Conservation (phyloP, 2,329 filamentous ascomycete species). For the Neofusicoccum laricinum region DNA sequence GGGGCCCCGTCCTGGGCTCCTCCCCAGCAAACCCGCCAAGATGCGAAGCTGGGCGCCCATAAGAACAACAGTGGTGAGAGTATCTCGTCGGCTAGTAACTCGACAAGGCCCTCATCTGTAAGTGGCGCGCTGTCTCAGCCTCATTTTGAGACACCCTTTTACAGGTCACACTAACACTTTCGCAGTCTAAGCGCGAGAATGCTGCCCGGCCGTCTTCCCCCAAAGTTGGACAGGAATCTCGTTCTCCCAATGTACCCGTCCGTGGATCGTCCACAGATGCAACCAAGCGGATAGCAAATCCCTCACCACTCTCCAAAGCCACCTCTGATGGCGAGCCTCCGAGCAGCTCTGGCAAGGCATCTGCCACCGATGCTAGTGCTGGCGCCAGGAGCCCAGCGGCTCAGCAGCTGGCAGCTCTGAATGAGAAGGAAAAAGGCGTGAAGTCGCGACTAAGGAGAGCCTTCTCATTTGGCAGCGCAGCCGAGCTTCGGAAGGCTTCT, state of each 20-base stretch:
- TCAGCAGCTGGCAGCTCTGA: slow-evolving; percentile 82
- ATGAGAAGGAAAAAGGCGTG: slow-evolving; percentile 77
- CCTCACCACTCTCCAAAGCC: slow-evolving; percentile 48
- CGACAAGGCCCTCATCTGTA: slow-evolving; percentile 33
- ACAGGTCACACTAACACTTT: not conserved
- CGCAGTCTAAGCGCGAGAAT: slow-evolving; percentile 13
- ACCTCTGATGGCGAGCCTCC: slow-evolving; percentile 32
- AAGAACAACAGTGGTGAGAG: slow-evolving; percentile 37
- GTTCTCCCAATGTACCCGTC: slow-evolving; percentile 26
- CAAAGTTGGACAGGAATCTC: slow-evolving; percentile 1
- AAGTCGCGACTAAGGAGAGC: slow-evolving; percentile 86
- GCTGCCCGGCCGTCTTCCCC: slow-evolving; percentile 7
- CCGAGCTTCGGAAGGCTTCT: slow-evolving; percentile 77
- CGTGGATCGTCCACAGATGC: slow-evolving; percentile 38
- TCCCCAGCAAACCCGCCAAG: slow-evolving; percentile 22
- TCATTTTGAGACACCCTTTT: not conserved
- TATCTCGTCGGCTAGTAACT: slow-evolving; percentile 29
- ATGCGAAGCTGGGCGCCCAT: slow-evolving; percentile 31
- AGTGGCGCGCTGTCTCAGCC: slow-evolving; percentile 16
- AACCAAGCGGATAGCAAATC: slow-evolving; percentile 40
- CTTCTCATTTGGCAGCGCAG: slow-evolving; percentile 94
- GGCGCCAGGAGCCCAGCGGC: slow-evolving; percentile 65
- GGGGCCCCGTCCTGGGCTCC: slow-evolving; percentile 19
- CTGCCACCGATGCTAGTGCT: slow-evolving; percentile 20
- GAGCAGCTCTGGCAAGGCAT: slow-evolving; percentile 16